Base-by-base conservation (phyloP, 768 basidiomycete genomes). In the Pulveroboletus sp. region DNA sequence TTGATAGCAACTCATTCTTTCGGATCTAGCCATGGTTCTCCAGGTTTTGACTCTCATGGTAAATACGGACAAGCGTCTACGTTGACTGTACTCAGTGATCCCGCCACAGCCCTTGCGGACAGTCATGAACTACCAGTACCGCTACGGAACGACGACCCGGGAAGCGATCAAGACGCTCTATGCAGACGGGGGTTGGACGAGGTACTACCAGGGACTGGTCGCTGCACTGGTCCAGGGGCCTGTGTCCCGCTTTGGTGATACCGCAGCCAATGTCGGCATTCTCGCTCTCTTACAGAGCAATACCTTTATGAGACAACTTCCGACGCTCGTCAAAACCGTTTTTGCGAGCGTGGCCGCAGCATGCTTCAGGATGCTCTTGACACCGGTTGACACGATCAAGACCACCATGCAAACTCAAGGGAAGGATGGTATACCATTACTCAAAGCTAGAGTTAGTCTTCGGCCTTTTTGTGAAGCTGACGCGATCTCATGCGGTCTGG, bases 61-160 rank as follows among this genome's bases (percentile, higher is more conserved):
- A 55, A 43, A 51, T 40, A 3, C 28, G 24, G 37, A 26, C 31
- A 14, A 30, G 21, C 26, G 5, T 18, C 3, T 24, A 27, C 27
- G 33, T 13, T 18, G 21, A 44, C 18, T 38, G 2, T 40, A 13
- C 40, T 30, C 49, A 53, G 37, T 53, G 11, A 24, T 33, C n/a
- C n/a, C 27, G 26, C 41, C 38, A 11, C 47, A 86, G 86, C 93
- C 92, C 6, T 69, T 95, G n/a, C 81, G 92, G n/a, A 96, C 94
- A 3, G 78, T 93, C 48, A 97, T 98, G 95, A 98, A 97, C 74
- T 96, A 89, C 64, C 92, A 93, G 71, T 93, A 93, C 66, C 81
- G 86, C 46, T 93, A 82, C 63, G 93, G 93, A n/a, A 86, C 85
- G 2, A 78, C 82, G 2, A 82, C 82, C 6, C 81, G 81, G 0